Conservation (phyloP, 768 basidiomycete genomes). For the Crepidotus variabilis region DNA sequence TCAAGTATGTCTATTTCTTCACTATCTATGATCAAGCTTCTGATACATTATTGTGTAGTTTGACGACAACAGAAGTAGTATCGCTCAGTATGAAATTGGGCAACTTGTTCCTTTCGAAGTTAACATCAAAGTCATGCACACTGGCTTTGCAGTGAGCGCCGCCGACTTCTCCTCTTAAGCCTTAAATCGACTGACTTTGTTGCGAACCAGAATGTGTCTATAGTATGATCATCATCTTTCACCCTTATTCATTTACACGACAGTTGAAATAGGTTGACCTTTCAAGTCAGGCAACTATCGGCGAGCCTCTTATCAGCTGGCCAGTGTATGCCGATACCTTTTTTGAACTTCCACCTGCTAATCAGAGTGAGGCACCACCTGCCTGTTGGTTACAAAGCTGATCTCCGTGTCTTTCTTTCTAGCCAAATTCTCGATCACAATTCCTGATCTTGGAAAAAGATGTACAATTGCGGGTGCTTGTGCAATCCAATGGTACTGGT, state of each 20-base stretch:
- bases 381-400: background rate
- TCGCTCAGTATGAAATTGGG: constrained; percentile 23
- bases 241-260: background rate
- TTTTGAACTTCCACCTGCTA: constrained; percentile 28
- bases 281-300: constrained; percentile 23
- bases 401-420: constrained; percentile 1
- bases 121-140: constrained; percentile 31
- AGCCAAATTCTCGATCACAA: constrained; percentile 28
- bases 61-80: constrained; percentile 27
- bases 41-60: constrained; percentile 13
- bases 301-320: constrained; percentile 27
- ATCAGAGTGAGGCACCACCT: constrained; percentile 25
- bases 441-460: constrained; percentile 25
- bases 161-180: too few species aligned
- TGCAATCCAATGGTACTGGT: constrained; percentile 35
- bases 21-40: background rate
- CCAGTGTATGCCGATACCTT: constrained; percentile 28
- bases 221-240: constrained; percentile 12
- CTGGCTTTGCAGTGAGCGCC: constrained; percentile 30
- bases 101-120: constrained; percentile 26
- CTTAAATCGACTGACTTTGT: too few species aligned
- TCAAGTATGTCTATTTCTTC: constrained; percentile 16
- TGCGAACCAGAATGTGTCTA: constrained; percentile 34
- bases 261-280: constrained; percentile 20
- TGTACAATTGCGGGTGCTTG: constrained; percentile 27